Base-by-base conservation (phyloP, 2,329 filamentous ascomycete genomes). In the Grosmannia serpens region DNA sequence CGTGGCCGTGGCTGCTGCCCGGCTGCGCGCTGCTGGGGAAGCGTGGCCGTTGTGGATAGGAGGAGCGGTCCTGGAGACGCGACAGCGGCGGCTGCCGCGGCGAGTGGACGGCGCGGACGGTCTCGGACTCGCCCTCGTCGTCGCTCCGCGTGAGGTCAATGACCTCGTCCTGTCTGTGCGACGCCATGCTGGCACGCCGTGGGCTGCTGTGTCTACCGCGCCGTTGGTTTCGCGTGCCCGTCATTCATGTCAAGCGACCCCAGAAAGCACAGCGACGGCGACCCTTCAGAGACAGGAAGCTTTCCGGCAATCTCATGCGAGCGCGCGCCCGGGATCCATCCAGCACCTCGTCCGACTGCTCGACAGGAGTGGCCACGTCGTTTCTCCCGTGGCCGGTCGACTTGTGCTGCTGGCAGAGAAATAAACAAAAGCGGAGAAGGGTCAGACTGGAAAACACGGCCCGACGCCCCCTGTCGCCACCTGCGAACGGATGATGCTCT, bases 101-200 rank as follows among this genome's bases (percentile, higher is more conserved):
- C 52, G 52, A 51, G 56, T 46, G 60, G 8, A 46, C 35, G 17
- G 17, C 20, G 51, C 6, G 54, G 8, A 44, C 31, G 29, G 17
- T 9, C 17, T 58, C 59, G 27, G 50, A 24, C 44, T 61, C 62
- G 31, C 61, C 60, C 44, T 61, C 62, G 31, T 62, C 60, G 53
- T 62, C 62, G 55, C 55, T 54, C 35, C 50, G 35, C 10, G 62
- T 63, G 46, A 63, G 60, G 44, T 63, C 62, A 13, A 63, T 63
- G 29, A 63, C 47, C 41, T 63, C 60, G n/a, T 54, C 27, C 33
- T 8, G 29, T 44, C 17, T 29, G n/a, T 53, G 20, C 44, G 20
- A 26, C 44, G 20, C 17, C 44, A 10, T 47, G 24, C 24, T 26
- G 20, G 44, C 44, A 9, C 44, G 15, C 24, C 20, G n/a, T 47